A percentile compares a stretch with the other conserved stretches of the same genome.
Evolutionary conservation across 176 grass and related monocot genomes (phyloP).

Genomic region (Oryza longistaminata): DNA sequence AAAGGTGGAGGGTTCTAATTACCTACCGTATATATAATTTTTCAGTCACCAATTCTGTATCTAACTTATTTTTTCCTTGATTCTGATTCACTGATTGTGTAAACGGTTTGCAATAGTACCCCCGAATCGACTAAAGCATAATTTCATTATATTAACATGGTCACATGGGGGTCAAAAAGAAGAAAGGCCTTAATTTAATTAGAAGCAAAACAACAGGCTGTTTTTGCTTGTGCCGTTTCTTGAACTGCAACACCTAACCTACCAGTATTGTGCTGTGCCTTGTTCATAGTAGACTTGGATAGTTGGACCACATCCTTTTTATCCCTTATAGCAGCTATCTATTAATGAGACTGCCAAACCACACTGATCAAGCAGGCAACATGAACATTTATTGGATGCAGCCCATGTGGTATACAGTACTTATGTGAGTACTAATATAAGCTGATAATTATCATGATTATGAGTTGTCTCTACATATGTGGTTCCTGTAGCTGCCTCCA

Average conservation of each 20-base stretch:
- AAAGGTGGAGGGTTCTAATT: too few relatives aligned
- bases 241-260: neutral
- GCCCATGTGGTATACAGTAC: constrained; percentile 4
- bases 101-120: neutral
- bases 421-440: neutral
- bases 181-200: constrained; percentile 5
- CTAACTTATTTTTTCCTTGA: neutral
- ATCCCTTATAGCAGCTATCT: neutral
- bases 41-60: neutral
- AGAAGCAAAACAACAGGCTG: neutral
- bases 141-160: neutral
- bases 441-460: neutral
- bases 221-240: neutral
- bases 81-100: neutral
- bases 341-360: neutral
- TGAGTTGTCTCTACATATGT: constrained; percentile 1
- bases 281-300: neutral
- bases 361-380: neutral
- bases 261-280: neutral
- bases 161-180: neutral
- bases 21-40: constrained; percentile 75
- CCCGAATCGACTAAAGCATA: neutral
- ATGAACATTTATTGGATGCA: constrained; percentile 15
- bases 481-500: neutral
- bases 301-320: neutral